Percentiles rank a stretch among this genome's conserved stretches.
Conservation (phyloP, 129 eudicot species). For the Silybum marianum region DNA sequence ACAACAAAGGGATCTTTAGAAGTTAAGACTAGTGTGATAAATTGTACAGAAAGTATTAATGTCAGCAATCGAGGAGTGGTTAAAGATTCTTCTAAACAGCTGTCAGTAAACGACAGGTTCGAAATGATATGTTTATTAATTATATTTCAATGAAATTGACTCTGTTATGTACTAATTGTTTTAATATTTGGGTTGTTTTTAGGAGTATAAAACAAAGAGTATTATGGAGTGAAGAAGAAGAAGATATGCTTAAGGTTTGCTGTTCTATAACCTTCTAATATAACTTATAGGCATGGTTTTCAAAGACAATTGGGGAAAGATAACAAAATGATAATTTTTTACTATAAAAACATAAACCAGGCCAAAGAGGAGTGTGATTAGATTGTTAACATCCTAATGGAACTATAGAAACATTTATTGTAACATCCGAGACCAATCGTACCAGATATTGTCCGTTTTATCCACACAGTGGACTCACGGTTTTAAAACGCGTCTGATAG, state of each 20-base stretch:
- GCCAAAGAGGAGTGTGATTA: too few relatives aligned
- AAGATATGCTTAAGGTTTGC: conserved; percentile 65
- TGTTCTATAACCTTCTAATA: neutral
- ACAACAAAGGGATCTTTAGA: conserved; percentile 19
- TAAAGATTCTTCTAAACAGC: conserved; percentile 21
- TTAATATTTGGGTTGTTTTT: conserved; percentile 17
- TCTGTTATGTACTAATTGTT: neutral
- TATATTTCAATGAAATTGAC: neutral
- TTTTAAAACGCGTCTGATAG: too few relatives aligned
- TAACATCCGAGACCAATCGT: too few relatives aligned
- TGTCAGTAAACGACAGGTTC: conserved; percentile 34
- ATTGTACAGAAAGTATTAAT: conserved; percentile 1
- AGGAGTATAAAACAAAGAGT: conserved; percentile 36
- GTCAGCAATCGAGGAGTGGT: conserved; percentile 6
- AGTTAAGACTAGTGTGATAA: neutral
- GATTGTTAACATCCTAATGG: too few relatives aligned
- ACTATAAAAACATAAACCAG: too few relatives aligned
- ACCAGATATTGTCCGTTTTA: neutral
- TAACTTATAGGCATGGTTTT: neutral
- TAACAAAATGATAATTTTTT: too few relatives aligned
- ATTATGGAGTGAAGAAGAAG: conserved; percentile 67
- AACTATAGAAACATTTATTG: too few relatives aligned
- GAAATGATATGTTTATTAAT: neutral
- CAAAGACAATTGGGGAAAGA: too few relatives aligned
- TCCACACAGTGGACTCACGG: neutral